phyloP scores from a whole-genome alignment of 192 early-diverging fungal genomes.

The Oehlia diaphana region DNA sequence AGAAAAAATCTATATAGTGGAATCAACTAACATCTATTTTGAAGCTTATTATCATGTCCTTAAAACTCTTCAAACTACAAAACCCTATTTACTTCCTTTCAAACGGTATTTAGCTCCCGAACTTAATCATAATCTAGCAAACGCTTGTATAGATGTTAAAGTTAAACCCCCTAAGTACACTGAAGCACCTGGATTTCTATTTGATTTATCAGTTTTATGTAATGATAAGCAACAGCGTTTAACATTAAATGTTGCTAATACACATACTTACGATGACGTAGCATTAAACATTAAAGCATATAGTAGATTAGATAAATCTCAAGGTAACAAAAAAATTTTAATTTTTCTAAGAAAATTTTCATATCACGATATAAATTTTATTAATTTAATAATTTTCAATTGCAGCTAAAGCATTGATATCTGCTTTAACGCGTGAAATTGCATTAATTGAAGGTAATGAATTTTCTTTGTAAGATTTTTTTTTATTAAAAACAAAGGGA shows the following conservation, averaged over 20 bases:
- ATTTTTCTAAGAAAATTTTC: too few species aligned
- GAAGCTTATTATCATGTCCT: constrained; percentile 40
- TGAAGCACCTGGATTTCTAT: constrained; percentile 34
- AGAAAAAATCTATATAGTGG: constrained; percentile 37
- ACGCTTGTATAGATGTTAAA: too few species aligned
- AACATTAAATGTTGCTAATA: constrained; percentile 26
- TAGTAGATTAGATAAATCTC: constrained; percentile 51
- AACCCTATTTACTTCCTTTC: constrained; percentile 37
- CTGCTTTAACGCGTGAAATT: constrained; percentile 49
- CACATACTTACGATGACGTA: not conserved
- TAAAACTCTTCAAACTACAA: constrained; percentile 38
- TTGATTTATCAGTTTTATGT: constrained; percentile 33
- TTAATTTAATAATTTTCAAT: not conserved
- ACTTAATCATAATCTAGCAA: too few species aligned
- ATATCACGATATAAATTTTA: too few species aligned
- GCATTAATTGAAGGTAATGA: constrained; percentile 51
- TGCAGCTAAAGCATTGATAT: constrained; percentile 41
- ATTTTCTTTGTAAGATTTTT: too few species aligned
- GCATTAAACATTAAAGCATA: constrained; percentile 11
- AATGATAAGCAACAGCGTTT: not conserved
- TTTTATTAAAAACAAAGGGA: too few species aligned
- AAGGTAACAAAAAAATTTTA: constrained; percentile 23
- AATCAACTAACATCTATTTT: constrained; percentile 38
- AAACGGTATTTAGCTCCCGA: constrained; percentile 40
- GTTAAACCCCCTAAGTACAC: constrained; percentile 41